Percentiles rank a stretch among this genome's conserved stretches.
Conservation (phyloP, 306 rosid genomes). For the Fagus sylvatica region DNA sequence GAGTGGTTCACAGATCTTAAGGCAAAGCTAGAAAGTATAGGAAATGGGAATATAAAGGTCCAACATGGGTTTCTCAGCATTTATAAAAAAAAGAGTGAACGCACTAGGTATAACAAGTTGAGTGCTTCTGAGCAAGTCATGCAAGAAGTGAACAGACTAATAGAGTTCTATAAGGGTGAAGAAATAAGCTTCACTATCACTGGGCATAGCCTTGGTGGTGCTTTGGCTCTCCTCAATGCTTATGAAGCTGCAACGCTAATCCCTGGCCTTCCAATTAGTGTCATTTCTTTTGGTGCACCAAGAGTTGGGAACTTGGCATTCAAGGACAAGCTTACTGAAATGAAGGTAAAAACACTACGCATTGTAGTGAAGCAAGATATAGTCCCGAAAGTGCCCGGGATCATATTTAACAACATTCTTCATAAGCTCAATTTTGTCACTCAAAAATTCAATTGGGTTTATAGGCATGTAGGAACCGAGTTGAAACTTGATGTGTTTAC, state of each 20-base stretch:
- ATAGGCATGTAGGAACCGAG: conserved; percentile 54
- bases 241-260: conserved; percentile 45
- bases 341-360: conserved; percentile 51
- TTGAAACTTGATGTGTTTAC: conserved; percentile 41
- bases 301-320: conserved; percentile 69
- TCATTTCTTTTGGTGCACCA: conserved; percentile 71
- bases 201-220: conserved; percentile 81
- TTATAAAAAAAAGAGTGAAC: conserved; percentile 46
- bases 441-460: conserved; percentile 51
- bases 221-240: conserved; percentile 61
- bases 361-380: conserved; percentile 55
- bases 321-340: conserved; percentile 42
- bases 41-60: conserved; percentile 47
- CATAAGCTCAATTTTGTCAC: conserved; percentile 41
- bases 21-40: conserved; percentile 44
- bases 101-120: conserved; percentile 55
- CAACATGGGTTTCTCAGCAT: conserved; percentile 66
- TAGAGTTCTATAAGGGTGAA: conserved; percentile 42
- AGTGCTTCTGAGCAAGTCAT: conserved; percentile 74
- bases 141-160: conserved; percentile 40
- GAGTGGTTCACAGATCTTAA: conserved; percentile 47
- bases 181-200: conserved; percentile 64
- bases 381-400: conserved; percentile 58
- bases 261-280: conserved; percentile 43
- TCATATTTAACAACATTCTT: conserved; percentile 33